phyloP scores from a whole-genome alignment of 1,139 yeast species.

The Sugiyamaella japonica region DNA sequence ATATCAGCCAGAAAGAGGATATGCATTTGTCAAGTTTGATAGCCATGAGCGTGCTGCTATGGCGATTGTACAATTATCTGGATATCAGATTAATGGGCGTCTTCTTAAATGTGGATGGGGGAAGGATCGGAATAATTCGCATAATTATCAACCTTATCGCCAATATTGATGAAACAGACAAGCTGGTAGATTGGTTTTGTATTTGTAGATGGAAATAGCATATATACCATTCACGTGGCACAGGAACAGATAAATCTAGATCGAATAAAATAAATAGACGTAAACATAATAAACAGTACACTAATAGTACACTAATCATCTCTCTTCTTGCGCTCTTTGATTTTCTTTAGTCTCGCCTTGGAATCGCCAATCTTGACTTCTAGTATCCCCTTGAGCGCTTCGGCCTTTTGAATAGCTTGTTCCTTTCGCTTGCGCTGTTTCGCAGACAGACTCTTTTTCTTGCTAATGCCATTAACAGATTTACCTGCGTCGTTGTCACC shows the following conservation, averaged over 20 bases:
- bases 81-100: constrained; percentile 75
- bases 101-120: constrained; percentile 90
- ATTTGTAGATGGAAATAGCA: constrained; percentile 9
- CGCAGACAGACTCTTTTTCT: constrained; percentile 24
- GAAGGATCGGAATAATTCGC: constrained; percentile 38
- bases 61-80: constrained; percentile 79
- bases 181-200: neutral
- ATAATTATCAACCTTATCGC: constrained; percentile 14
- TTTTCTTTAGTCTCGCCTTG: constrained; percentile 30
- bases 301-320: constrained; percentile 16
- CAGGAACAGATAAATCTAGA: neutral
- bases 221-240: constrained; percentile 3
- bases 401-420: constrained; percentile 34
- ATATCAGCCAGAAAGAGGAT: constrained; percentile 76
- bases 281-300: neutral
- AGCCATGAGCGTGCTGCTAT: constrained; percentile 86
- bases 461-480: constrained; percentile 18
- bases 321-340: constrained; percentile 29
- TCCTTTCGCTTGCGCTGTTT: constrained; percentile 33
- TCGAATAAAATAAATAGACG: neutral
- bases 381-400: constrained; percentile 33
- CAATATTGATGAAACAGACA: constrained; percentile 8
- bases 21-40: constrained; percentile 84
- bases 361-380: constrained; percentile 35
- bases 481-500: constrained; percentile 22